phyloP scores from a whole-genome alignment of 2,329 filamentous ascomycete species.

The Calonectria crousiana region DNA sequence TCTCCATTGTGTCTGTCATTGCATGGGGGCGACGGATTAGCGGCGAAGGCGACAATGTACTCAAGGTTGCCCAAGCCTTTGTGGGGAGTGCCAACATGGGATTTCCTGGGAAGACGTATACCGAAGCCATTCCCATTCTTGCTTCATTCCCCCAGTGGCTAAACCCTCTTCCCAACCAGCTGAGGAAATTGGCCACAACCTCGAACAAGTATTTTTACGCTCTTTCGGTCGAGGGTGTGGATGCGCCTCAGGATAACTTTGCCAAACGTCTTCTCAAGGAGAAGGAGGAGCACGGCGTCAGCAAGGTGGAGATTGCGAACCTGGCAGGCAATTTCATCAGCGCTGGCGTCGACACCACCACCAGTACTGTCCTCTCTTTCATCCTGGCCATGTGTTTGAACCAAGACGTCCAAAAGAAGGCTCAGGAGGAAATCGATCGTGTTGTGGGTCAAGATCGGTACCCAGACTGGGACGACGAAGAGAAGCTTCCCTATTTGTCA shows the following conservation, averaged over 20 bases:
- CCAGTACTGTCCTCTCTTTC: conserved; percentile 19
- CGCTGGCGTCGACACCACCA: conserved; percentile 22
- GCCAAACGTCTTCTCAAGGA: conserved; percentile 15
- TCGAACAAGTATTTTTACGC: conserved; percentile 24
- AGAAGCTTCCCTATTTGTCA: conserved; percentile 8
- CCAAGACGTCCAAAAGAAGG: conserved; percentile 15
- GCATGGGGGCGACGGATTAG: conserved; percentile 21
- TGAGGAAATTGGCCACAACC: conserved; percentile 13
- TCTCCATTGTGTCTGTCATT: conserved; percentile 22
- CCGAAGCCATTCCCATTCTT: conserved; percentile 21
- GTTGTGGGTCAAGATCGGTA: conserved; percentile 14
- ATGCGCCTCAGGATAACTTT: conserved; percentile 16
- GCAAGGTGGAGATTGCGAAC: conserved; percentile 20
- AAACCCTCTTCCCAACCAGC: conserved; percentile 15
- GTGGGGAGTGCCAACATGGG: conserved; percentile 24
- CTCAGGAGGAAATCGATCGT: conserved; percentile 12
- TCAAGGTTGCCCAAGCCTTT: conserved; percentile 26
- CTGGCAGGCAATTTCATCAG: conserved; percentile 25
- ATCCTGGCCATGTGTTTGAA: conserved; percentile 22
- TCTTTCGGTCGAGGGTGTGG: conserved; percentile 11
- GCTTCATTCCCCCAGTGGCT: conserved; percentile 11
- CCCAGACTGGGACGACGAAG: conserved; percentile 15
- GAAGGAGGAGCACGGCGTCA: conserved; percentile 21
- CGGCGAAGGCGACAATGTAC: conserved; percentile 8
- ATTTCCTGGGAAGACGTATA: conserved; percentile 24